Conservation (phyloP, 192 early-diverging fungal genomes). For the Piromyces finnis region DNA sequence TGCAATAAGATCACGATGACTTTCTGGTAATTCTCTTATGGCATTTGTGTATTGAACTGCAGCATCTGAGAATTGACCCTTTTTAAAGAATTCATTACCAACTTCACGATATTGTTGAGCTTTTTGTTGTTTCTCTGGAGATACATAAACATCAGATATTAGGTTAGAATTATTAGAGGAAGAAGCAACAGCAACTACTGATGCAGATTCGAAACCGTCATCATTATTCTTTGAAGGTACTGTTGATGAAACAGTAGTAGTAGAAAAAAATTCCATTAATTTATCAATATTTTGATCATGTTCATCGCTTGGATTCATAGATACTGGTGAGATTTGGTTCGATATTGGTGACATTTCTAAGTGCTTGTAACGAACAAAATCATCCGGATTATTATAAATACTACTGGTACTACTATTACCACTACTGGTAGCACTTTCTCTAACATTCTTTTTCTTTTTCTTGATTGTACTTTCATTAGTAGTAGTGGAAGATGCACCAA, state of each 20-base stretch:
- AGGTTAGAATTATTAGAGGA: slow-evolving; percentile 7
- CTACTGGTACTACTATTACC: not conserved
- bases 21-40: slow-evolving; percentile 32
- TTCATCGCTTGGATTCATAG: not conserved
- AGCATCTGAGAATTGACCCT: slow-evolving; percentile 76
- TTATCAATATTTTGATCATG: not conserved
- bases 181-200: not conserved
- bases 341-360: not conserved
- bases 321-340: not conserved
- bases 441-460: not conserved
- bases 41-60: slow-evolving; percentile 49
- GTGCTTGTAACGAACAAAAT: not conserved
- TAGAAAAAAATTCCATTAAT: not conserved
- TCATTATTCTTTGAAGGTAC: not conserved
- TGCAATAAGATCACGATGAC: slow-evolving; percentile 40
- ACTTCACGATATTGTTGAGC: slow-evolving; percentile 23
- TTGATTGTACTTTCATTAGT: not conserved
- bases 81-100: slow-evolving; percentile 73
- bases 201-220: not conserved
- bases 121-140: slow-evolving; percentile 11
- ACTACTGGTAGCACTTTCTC: not conserved
- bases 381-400: not conserved
- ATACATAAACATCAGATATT: slow-evolving; percentile 17
- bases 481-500: too few species aligned
- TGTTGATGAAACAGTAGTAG: not conserved